Conservation (phyloP, 106 monocot genomes). For the Gastrodia elata region DNA sequence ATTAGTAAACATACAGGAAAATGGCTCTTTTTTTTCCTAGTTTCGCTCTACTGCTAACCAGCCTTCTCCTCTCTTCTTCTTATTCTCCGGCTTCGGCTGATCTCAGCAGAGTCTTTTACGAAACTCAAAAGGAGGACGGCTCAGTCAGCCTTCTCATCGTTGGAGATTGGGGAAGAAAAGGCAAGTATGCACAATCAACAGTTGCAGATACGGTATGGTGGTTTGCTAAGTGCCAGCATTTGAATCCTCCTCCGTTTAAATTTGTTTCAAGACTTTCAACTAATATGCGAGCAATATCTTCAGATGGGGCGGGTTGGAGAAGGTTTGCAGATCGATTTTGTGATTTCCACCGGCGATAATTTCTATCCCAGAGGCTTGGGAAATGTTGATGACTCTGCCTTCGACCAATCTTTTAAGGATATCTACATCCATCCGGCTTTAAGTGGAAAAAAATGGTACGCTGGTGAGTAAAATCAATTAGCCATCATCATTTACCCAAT, state of each 20-base stretch:
- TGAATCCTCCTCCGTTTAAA: not conserved
- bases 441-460: conserved; percentile 73
- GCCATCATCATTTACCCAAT: too few relatives aligned
- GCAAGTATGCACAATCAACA: conserved; percentile 34
- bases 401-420: conserved; percentile 55
- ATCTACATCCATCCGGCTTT: conserved; percentile 56
- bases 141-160: conserved; percentile 42
- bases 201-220: conserved; percentile 39
- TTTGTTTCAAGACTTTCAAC: not conserved
- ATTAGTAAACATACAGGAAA: too few relatives aligned
- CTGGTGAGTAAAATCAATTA: conserved; percentile 39
- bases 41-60: not conserved
- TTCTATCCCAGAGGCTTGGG: conserved; percentile 49
- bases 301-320: conserved; percentile 28
- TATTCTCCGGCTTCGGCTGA: conserved; percentile 7
- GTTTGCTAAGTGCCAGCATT: conserved; percentile 1
- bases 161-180: conserved; percentile 69
- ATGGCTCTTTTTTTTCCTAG: too few relatives aligned
- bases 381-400: conserved; percentile 29
- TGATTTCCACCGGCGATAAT: conserved; percentile 60
- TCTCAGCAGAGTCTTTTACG: conserved; percentile 23
- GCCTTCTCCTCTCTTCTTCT: not conserved
- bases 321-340: conserved; percentile 23
- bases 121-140: conserved; percentile 20
- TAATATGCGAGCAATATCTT: too few relatives aligned